Evolutionary conservation across 179 eudicot genomes (phyloP).

Genomic region (Gypsophila paniculata): DNA sequence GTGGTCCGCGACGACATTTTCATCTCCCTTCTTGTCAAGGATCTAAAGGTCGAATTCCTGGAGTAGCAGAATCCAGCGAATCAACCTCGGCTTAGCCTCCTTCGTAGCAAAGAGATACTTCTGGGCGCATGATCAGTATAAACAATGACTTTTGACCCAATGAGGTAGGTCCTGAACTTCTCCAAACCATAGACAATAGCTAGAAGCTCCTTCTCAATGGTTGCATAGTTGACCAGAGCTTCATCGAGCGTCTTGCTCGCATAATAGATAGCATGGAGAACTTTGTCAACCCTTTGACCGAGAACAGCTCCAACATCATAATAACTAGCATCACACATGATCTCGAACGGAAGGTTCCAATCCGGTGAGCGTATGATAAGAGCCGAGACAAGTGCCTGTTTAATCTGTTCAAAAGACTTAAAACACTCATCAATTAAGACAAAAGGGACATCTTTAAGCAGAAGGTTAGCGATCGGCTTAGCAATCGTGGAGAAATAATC

Average conservation of each 20-base stretch:
- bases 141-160: not conserved
- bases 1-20: no score
- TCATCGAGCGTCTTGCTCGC: not conserved
- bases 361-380: no score
- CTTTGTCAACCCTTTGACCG: not conserved
- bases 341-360: no score
- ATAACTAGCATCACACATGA: no score
- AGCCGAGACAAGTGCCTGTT: no score
- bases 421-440: no score
- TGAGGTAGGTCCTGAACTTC: not conserved
- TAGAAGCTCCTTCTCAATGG: not conserved
- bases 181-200: not conserved
- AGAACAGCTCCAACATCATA: no score
- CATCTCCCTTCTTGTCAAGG: not conserved
- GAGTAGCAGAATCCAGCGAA: not conserved
- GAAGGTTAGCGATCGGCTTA: no score
- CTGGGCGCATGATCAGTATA: not conserved
- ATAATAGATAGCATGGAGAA: not conserved
- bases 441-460: no score
- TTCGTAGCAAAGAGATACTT: not conserved
- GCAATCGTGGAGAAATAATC: no score
- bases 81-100: not conserved
- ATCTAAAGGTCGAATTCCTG: not conserved
- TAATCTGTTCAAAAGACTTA: no score
- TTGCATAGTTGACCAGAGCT: not conserved